These are phyloP conservation scores for Leccinum boreale DNA, from an alignment of 768 basidiomycete genomes.

Conservation along the genomic window DNA sequence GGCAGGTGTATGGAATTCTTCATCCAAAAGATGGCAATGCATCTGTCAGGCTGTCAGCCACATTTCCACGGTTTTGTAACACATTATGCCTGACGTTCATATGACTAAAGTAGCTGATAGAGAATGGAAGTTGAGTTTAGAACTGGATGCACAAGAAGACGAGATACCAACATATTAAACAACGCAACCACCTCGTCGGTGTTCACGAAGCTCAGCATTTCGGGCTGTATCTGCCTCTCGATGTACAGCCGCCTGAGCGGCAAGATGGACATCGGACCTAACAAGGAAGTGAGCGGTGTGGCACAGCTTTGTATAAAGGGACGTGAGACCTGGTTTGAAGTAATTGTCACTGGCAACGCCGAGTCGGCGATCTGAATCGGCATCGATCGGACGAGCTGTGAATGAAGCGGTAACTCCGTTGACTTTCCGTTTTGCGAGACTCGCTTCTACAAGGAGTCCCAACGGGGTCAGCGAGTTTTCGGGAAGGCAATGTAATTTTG, in stretches of 20 bases:
- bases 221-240: constrained; percentile 87
- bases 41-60: constrained; percentile 41
- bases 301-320: not conserved
- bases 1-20: constrained; percentile 89
- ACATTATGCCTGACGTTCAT: constrained; percentile 53
- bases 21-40: constrained; percentile 79
- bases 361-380: constrained; percentile 47
- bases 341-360: constrained; percentile 86
- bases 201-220: constrained; percentile 85
- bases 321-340: constrained; percentile 78
- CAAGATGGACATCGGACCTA: constrained; percentile 85
- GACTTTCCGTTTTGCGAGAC: constrained; percentile 68
- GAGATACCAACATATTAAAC: constrained; percentile 75
- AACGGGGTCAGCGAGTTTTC: constrained; percentile 92
- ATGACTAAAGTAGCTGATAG: constrained; percentile 66
- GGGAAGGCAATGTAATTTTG: constrained; percentile 86
- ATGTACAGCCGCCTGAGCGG: constrained; percentile 82
- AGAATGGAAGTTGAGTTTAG: constrained; percentile 3
- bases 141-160: not conserved
- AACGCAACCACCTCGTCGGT: constrained; percentile 89
- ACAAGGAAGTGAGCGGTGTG: constrained; percentile 7
- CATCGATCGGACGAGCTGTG: constrained; percentile 35
- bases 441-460: constrained; percentile 89
- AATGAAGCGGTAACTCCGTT: constrained; percentile 44
- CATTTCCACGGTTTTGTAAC: not conserved